These are phyloP conservation scores for Gracilariopsis chorda DNA, from an alignment of 23 red algal genomes.

Conservation along the genomic window DNA sequence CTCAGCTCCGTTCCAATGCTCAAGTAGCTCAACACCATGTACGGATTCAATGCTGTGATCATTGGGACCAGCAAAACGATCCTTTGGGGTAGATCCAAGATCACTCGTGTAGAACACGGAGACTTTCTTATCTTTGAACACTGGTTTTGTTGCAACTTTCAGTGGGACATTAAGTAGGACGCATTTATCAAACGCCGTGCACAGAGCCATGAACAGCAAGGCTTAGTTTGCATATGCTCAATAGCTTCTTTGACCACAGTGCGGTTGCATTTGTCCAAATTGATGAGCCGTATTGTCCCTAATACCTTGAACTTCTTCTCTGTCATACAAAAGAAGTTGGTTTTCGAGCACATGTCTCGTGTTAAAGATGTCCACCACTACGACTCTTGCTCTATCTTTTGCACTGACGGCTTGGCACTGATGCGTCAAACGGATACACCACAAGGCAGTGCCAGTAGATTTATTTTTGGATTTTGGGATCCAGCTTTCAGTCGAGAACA, in stretches of 20 bases:
- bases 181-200: neutral
- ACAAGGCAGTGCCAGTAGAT: too few relatives aligned
- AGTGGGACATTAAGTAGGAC: too few relatives aligned
- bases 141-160: neutral
- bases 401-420: neutral
- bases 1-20: neutral
- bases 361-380: neutral
- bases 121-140: neutral
- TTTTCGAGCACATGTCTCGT: neutral
- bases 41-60: neutral
- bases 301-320: neutral
- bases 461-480: neutral
- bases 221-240: neutral
- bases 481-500: neutral
- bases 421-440: neutral
- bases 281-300: neutral
- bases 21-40: neutral
- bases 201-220: neutral
- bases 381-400: neutral
- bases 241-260: neutral
- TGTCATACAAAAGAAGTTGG: neutral
- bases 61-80: neutral
- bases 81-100: neutral
- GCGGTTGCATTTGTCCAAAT: neutral
- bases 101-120: neutral